phyloP scores from a whole-genome alignment of 225 moss, liverwort and hornwort genomes.

The Pseudisothecium myosuroides region DNA sequence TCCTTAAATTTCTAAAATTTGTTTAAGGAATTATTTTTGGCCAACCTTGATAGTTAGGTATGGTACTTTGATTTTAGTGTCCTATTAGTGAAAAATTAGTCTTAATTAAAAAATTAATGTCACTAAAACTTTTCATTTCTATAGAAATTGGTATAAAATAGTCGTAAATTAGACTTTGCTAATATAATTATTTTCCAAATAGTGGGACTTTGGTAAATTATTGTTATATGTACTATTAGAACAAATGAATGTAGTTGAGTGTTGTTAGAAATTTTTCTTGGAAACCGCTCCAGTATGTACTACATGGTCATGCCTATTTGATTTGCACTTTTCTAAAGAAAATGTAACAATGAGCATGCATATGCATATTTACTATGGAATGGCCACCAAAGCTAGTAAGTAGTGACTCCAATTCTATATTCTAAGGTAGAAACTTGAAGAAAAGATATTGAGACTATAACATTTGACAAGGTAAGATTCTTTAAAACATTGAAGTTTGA shows the following conservation, averaged over 20 bases:
- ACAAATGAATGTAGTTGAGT: not conserved
- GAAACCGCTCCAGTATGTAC: not conserved
- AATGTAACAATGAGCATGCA: not conserved
- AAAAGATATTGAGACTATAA: not conserved
- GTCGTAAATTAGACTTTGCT: accelerated
- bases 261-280: accelerated
- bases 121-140: not conserved
- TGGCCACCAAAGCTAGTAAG: not conserved
- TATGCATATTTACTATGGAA: not conserved
- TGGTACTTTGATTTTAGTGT: not conserved
- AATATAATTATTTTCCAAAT: too few relatives aligned
- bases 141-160: not conserved
- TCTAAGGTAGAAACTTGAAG: accelerated
- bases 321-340: too few relatives aligned
- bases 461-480: not conserved
- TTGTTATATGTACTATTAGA: not conserved
- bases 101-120: accelerated
- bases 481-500: not conserved
- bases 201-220: not conserved
- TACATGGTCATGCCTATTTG: too few relatives aligned
- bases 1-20: not conserved
- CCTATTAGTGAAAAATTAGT: not conserved
- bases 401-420: not conserved
- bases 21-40: too few relatives aligned
- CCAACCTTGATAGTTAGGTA: accelerated